phyloP scores from a whole-genome alignment of 1,139 yeast species.

The Geotrichum carabidarum region DNA sequence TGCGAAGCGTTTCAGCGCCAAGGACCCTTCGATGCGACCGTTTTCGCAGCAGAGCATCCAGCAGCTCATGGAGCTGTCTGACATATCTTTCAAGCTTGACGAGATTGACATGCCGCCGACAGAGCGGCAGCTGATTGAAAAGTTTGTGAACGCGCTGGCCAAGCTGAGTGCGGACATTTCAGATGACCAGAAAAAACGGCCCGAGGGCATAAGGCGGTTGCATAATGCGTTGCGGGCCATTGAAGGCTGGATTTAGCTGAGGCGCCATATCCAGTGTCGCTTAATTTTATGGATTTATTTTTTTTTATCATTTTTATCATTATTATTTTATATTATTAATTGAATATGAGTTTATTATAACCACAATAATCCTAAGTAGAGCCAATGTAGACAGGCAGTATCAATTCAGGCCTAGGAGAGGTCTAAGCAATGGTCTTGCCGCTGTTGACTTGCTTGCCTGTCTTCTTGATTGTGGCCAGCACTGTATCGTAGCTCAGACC shows the following conservation, averaged over 20 bases:
- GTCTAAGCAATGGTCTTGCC: constrained; percentile 46
- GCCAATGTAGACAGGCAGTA: too few species aligned
- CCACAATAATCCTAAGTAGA: too few species aligned
- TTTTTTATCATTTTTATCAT: background rate
- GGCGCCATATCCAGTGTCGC: too few species aligned
- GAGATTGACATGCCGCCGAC: constrained; percentile 66
- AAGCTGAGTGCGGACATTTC: constrained; percentile 86
- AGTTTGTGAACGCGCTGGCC: constrained; percentile 77
- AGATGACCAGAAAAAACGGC: constrained; percentile 70
- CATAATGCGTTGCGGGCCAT: constrained; percentile 76
- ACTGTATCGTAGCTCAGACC: constrained; percentile 67
- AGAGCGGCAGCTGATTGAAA: constrained; percentile 75
- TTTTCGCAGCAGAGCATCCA: constrained; percentile 31
- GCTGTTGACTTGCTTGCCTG: constrained; percentile 76
- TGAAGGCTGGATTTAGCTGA: constrained; percentile 58
- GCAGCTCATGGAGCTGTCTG: constrained; percentile 28
- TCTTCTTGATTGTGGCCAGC: constrained; percentile 71
- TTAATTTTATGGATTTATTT: background rate
- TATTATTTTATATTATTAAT: background rate
- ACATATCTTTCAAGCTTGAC: constrained; percentile 50
- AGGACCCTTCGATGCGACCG: constrained; percentile 15
- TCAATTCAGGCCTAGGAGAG: too few species aligned
- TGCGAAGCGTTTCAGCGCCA: background rate
- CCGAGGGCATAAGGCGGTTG: constrained; percentile 72
- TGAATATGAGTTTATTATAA: background rate